phyloP scores from a whole-genome alignment of 2,329 filamentous ascomycete genomes.

The Cladophialophora carrionii region DNA sequence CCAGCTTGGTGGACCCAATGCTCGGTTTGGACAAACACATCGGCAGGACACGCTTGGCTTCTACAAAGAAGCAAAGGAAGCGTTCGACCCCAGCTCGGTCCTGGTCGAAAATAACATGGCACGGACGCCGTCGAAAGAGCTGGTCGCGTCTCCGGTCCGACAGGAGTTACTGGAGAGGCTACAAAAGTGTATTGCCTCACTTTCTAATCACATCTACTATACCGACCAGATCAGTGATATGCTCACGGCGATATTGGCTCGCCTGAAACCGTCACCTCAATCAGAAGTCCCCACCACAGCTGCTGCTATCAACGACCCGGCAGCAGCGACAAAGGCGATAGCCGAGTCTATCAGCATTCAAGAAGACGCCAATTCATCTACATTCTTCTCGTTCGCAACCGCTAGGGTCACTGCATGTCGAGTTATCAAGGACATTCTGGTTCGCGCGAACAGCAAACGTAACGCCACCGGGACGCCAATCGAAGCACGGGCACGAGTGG shows the following conservation, averaged over 20 bases:
- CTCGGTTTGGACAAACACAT: slow-evolving; percentile 44
- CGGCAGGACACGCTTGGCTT: slow-evolving; percentile 43
- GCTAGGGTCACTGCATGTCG: slow-evolving; percentile 69
- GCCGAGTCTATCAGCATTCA: slow-evolving; percentile 54
- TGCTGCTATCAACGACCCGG: slow-evolving; percentile 57
- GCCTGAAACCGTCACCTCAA: slow-evolving; percentile 68
- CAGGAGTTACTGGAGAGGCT: slow-evolving; percentile 70
- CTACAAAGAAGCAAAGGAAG: slow-evolving; percentile 38
- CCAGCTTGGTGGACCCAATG: slow-evolving; percentile 59
- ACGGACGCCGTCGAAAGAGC: slow-evolving; percentile 38
- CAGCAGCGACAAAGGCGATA: slow-evolving; percentile 53
- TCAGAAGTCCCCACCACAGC: slow-evolving; percentile 51
- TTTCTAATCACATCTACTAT: slow-evolving; percentile 96
- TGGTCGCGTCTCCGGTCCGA: slow-evolving; percentile 57
- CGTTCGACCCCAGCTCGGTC: slow-evolving; percentile 35
- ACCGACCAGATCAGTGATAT: slow-evolving; percentile 95
- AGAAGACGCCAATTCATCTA: slow-evolving; percentile 58
- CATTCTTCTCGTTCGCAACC: slow-evolving; percentile 66
- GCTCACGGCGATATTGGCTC: slow-evolving; percentile 76
- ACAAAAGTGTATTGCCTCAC: slow-evolving; percentile 81
- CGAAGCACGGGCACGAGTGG: slow-evolving; percentile 73
- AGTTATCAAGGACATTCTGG: slow-evolving; percentile 78
- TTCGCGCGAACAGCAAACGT: slow-evolving; percentile 73
- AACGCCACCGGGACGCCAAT: slow-evolving; percentile 63
- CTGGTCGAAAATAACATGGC: slow-evolving; percentile 21